Evolutionary conservation across 2,329 filamentous ascomycete genomes (phyloP).

Genomic region (Botrytis fragariae): DNA sequence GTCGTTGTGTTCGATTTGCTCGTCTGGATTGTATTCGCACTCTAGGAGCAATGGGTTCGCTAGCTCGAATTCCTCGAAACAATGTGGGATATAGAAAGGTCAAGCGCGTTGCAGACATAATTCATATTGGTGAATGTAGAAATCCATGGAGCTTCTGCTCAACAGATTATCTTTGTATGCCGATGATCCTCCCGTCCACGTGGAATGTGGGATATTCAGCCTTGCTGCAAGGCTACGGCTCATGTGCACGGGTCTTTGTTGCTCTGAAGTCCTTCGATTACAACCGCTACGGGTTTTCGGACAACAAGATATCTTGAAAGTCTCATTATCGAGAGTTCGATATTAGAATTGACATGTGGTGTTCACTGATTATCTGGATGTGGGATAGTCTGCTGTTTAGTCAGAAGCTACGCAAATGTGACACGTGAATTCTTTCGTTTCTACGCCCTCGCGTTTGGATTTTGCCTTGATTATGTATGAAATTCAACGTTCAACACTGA

Average conservation of each 20-base stretch:
- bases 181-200: not conserved
- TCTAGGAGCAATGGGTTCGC: slow-evolving; percentile 45
- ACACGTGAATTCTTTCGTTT: too few relatives aligned
- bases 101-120: slow-evolving; percentile 61
- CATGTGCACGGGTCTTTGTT: not conserved
- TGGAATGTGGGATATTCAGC: not conserved
- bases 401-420: not conserved
- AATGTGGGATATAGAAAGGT: slow-evolving; percentile 69
- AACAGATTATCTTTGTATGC: not conserved
- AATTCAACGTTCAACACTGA: not conserved
- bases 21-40: slow-evolving; percentile 33
- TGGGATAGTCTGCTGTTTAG: not conserved
- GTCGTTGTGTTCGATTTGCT: slow-evolving; percentile 29
- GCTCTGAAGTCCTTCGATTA: not conserved
- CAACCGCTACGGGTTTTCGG: not conserved
- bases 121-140: slow-evolving; percentile 15
- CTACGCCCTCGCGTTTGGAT: not conserved
- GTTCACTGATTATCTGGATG: not conserved
- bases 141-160: not conserved
- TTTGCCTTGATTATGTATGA: not conserved
- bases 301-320: not conserved
- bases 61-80: slow-evolving; percentile 52
- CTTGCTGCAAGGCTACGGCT: slow-evolving; percentile 2
- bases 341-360: not conserved
- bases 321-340: not conserved